A percentile compares a stretch with the other conserved stretches of the same genome.
Conservation (phyloP, 768 basidiomycete genomes). For the Boletellus ananiceps region DNA sequence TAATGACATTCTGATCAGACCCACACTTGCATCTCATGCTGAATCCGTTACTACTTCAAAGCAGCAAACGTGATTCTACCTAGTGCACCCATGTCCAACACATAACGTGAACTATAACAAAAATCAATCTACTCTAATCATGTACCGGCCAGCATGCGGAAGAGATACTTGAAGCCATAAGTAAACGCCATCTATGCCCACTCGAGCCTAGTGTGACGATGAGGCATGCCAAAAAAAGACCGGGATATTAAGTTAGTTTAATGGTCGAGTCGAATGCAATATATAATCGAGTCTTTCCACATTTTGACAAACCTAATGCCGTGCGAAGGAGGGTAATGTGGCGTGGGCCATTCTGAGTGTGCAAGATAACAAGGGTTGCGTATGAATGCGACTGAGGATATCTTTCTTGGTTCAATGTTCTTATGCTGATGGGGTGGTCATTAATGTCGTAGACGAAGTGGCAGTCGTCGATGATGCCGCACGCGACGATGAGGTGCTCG, state of each 20-base stretch:
- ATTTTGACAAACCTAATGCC: constrained; percentile 9
- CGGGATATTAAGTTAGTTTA: constrained; percentile 24
- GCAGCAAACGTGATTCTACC: background rate
- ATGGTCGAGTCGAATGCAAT: constrained; percentile 16
- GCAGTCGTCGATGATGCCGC: constrained; percentile 12
- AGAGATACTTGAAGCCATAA: constrained; percentile 13
- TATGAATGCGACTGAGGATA: constrained; percentile 1
- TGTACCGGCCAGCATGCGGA: constrained; percentile 7
- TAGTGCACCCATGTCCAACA: constrained; percentile 7
- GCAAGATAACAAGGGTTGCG: constrained; percentile 9
- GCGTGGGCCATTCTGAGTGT: constrained; percentile 7
- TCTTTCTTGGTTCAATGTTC: constrained; percentile 1
- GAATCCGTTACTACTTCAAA: background rate
- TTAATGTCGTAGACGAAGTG: constrained; percentile 19
- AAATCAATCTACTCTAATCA: constrained; percentile 12
- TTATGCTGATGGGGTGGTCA: constrained; percentile 21
- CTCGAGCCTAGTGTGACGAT: constrained; percentile 8
- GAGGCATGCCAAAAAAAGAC: constrained; percentile 9
- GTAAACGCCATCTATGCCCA: constrained; percentile 15
- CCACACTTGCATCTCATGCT: too few species aligned
- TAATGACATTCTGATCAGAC: too few species aligned
- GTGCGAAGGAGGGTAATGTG: constrained; percentile 4
- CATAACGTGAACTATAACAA: constrained; percentile 25
- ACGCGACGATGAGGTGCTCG: constrained; percentile 17
- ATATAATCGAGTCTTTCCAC: constrained; percentile 21